phyloP scores from a whole-genome alignment of 805 yeast genomes.

The Candida krabiensis region DNA sequence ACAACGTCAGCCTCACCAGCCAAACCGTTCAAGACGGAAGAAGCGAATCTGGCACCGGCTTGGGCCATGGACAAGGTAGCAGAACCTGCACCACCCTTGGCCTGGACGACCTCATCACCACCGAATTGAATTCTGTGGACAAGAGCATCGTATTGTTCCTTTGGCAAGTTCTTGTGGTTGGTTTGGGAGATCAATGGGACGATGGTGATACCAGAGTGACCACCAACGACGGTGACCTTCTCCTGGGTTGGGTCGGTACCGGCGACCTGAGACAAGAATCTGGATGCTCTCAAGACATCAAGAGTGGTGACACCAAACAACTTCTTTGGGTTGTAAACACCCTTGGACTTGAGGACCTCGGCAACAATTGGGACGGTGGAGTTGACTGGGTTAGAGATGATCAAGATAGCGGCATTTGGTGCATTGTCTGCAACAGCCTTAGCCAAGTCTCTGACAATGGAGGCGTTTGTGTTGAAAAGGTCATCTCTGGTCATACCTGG shows the following conservation, averaged over 20 bases:
- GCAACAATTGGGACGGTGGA: conserved; percentile 96
- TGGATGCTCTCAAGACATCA: conserved; percentile 86
- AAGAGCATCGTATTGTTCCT: conserved; percentile 64
- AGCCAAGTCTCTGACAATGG: conserved; percentile 92
- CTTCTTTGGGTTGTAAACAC: conserved; percentile 88
- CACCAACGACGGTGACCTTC: conserved; percentile 88
- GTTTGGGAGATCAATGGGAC: conserved; percentile 91
- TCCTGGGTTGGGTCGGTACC: conserved; percentile 77
- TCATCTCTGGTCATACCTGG: conserved; percentile 99
- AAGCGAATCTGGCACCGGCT: conserved; percentile 77
- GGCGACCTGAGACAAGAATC: conserved; percentile 70
- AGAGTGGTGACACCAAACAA: conserved; percentile 95
- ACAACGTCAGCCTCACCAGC: conserved; percentile 44
- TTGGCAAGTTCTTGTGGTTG: conserved; percentile 61
- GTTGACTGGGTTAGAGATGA: conserved; percentile 95
- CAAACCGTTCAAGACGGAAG: conserved; percentile 58
- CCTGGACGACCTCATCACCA: conserved; percentile 87
- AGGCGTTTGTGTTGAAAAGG: conserved; percentile 92
- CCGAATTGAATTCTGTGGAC: conserved; percentile 91
- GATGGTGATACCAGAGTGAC: conserved; percentile 96
- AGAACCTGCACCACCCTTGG: conserved; percentile 81
- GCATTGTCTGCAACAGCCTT: conserved; percentile 76
- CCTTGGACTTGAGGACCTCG: conserved; percentile 82
- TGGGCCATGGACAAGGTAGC: conserved; percentile 87
- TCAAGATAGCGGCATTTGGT: conserved; percentile 79